These are phyloP conservation scores for Clonostachys byssicola DNA, from an alignment of 2,329 filamentous ascomycete genomes.

Conservation along the genomic window DNA sequence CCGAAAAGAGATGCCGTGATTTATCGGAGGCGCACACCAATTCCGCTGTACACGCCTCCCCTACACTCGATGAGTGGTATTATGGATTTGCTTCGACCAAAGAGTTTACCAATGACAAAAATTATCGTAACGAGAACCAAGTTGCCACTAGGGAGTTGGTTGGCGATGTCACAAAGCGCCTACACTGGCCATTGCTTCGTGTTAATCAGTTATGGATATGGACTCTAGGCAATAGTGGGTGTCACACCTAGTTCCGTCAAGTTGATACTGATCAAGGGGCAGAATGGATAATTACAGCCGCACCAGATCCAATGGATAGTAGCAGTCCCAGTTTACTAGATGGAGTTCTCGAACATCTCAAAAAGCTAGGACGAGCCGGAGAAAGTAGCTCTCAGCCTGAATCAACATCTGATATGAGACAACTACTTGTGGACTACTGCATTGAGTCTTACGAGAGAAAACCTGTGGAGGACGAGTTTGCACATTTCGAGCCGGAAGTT, in stretches of 20 bases:
- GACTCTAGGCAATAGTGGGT: conserved; percentile 6
- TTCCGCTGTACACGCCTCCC: conserved; percentile 4
- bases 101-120: not conserved
- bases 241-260: not conserved
- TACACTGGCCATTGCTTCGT: conserved; percentile 3
- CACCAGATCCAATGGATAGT: not conserved
- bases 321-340: not conserved
- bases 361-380: not conserved
- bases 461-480: not conserved
- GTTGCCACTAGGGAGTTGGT: conserved; percentile 4
- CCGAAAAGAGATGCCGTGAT: not conserved
- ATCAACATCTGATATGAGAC: conserved; percentile 5
- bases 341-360: not conserved
- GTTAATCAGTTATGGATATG: conserved; percentile 12
- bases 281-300: conserved; percentile 4
- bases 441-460: conserved; percentile 5
- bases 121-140: conserved; percentile 5
- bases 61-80: conserved; percentile 9
- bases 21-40: conserved; percentile 1
- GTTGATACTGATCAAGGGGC: not conserved
- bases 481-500: not conserved
- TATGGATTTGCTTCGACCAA: conserved; percentile 6
- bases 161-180: not conserved
- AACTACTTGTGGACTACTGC: conserved; percentile 8
- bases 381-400: not conserved